Conservation (phyloP, 768 basidiomycete species). For the Phaffia tasmanica region DNA sequence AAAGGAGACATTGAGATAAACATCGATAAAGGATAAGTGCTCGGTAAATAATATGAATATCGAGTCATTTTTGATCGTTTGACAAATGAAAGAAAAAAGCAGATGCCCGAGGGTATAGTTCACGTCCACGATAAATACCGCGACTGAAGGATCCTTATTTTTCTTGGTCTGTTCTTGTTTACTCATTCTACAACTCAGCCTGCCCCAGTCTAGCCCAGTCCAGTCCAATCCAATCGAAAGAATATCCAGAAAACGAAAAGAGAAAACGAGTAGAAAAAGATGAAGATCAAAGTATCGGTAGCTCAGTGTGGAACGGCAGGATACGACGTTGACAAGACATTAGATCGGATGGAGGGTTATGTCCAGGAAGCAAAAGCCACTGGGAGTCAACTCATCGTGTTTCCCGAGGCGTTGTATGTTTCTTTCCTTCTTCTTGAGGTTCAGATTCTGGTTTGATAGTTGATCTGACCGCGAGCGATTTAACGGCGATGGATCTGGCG, state of each 20-base stretch:
- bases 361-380: constrained; percentile 17
- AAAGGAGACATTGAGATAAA: not conserved
- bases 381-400: constrained; percentile 23
- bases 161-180: not conserved
- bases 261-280: not conserved
- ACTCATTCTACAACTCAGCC: not conserved
- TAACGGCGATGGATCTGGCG: not conserved
- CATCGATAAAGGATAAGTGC: not conserved
- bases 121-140: not conserved
- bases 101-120: not conserved
- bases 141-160: not conserved
- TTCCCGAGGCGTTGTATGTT: constrained; percentile 29
- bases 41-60: too few relatives aligned
- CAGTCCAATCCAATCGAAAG: not conserved
- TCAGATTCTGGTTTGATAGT: not conserved
- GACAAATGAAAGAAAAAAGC: not conserved
- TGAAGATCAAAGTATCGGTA: constrained; percentile 26
- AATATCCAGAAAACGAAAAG: too few relatives aligned
- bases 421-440: not conserved
- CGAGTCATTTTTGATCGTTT: too few relatives aligned
- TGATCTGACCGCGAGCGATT: not conserved
- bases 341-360: constrained; percentile 26
- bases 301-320: constrained; percentile 26
- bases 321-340: constrained; percentile 25
- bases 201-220: too few relatives aligned